Percentiles rank a stretch among this genome's conserved stretches.
Conservation (phyloP, 2,329 filamentous ascomycete species). For the Aureobasidium sp. region DNA sequence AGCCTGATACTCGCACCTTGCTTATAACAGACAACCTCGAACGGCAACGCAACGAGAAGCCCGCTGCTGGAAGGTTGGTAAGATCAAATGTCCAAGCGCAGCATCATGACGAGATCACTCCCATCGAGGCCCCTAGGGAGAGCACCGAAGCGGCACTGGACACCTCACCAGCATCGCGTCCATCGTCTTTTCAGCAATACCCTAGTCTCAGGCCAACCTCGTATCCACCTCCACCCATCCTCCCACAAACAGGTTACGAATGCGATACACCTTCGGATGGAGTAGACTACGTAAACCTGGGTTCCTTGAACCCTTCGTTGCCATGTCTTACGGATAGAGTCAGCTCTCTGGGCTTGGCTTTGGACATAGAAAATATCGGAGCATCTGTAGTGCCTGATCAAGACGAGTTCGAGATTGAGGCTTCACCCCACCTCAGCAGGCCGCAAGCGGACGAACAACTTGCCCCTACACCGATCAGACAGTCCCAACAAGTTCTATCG, state of each 20-base stretch:
- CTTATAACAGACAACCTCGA: neutral
- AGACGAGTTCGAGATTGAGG: neutral
- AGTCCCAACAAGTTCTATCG: neutral
- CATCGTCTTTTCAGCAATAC: neutral
- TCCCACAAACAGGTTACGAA: constrained; percentile 45
- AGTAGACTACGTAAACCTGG: neutral
- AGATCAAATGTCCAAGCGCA: neutral
- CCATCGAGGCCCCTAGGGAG: neutral
- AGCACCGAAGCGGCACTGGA: neutral
- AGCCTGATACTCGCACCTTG: neutral
- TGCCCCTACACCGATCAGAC: neutral
- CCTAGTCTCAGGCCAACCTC: constrained; percentile 28
- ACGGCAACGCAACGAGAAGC: neutral
- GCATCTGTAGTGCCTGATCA: neutral
- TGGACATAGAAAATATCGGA: neutral
- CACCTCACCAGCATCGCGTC: neutral
- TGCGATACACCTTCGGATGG: neutral
- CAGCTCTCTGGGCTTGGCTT: constrained; percentile 31
- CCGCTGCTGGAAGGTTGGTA: too few relatives aligned
- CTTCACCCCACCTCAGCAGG: neutral
- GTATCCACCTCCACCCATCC: constrained; percentile 46
- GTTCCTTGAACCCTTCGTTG: neutral
- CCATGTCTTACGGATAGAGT: neutral
- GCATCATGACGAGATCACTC: neutral
- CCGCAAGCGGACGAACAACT: neutral